A percentile compares a stretch with the other conserved stretches of the same genome.
Conservation (phyloP, 345 rosid species). For the Syzygium grande region DNA sequence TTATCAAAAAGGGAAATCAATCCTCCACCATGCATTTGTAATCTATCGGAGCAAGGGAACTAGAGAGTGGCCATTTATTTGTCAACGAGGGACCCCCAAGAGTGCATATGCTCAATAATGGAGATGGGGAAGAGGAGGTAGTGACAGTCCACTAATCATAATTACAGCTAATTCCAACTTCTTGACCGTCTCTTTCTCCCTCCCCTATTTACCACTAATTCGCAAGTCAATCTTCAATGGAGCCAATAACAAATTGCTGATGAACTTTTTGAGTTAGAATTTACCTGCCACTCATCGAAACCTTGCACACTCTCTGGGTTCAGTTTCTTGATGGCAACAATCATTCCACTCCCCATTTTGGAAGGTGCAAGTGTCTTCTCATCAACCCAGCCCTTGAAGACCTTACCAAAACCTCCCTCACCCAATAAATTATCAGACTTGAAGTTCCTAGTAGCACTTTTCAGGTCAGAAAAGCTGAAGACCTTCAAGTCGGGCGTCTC, state of each 20-base stretch:
- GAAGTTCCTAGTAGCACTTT: slow-evolving; percentile 53
- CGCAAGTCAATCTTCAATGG: background rate
- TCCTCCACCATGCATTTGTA: background rate
- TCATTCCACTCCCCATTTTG: slow-evolving; percentile 42
- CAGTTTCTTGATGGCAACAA: slow-evolving; percentile 73
- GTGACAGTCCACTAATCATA: background rate
- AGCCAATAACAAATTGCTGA: background rate
- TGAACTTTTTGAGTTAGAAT: background rate
- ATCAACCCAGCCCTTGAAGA: slow-evolving; percentile 81
- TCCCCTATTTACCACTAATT: background rate
- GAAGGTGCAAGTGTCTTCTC: slow-evolving; percentile 53
- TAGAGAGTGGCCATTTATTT: background rate
- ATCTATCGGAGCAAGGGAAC: background rate
- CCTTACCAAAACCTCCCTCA: slow-evolving; percentile 79
- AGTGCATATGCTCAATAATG: background rate
- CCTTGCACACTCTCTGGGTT: slow-evolving; percentile 66
- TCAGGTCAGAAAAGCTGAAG: slow-evolving; percentile 54
- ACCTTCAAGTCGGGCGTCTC: slow-evolving; percentile 35
- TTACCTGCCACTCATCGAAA: slow-evolving; percentile 74
- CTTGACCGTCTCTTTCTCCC: background rate
- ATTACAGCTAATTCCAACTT: background rate
- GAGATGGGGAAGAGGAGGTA: background rate
- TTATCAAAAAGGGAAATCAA: background rate
- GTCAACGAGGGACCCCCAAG: slow-evolving; percentile 1
- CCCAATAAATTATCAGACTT: slow-evolving; percentile 58